Base-by-base conservation (phyloP, 768 basidiomycete genomes). In the Kockovaella imperatae region DNA sequence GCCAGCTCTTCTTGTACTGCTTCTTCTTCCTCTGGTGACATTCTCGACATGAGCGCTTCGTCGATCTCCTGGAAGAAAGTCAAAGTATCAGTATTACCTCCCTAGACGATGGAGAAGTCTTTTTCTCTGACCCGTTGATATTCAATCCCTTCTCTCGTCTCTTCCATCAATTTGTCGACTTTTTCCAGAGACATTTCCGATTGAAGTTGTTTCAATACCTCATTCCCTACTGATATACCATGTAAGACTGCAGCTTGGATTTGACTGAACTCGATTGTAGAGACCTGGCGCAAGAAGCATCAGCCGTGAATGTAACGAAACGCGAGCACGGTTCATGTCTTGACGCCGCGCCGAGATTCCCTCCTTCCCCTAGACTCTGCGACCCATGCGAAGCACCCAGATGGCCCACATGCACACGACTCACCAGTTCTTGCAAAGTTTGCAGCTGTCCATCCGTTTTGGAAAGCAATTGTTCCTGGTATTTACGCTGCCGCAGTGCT, bases 201-300 rank as follows among this genome's bases (percentile, higher is more conserved):
- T 70, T 99, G 90, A 14, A 99, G 84, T 72, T 95, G 82, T 69
- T 85, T 88, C 36, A 99, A 75, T 1, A 96, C 89, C 25, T 86
- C 84, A 58, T 85, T 96, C 2, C 95, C 95, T 73, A 90, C 88
- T 69, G 87, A 80, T 35, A 99, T 73, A 6, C 93, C 95, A 68
- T 88, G 87, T 28, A 97, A 64, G 8, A 99, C 86, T 2, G 90
- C 89, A 36, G 86, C 81, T 71, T 97, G 87, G 18, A 97, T 82
- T 41, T 91, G 77, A 5, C 95, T 89, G 74, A 95, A 97, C 69
- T 99, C 95, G 61, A 99, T 95, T 0, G 84, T 86, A 3, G 88
- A 86, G 21, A 96, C 90, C 93, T 99, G 62, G n/a, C n/a, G n/a
- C n/a, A n/a, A n/a, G 11, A 35, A 4, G 11, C 17, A 20, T 42